Conservation (phyloP, 225 moss, liverwort and hornwort species). For the Pseudoscleropodium purum region DNA sequence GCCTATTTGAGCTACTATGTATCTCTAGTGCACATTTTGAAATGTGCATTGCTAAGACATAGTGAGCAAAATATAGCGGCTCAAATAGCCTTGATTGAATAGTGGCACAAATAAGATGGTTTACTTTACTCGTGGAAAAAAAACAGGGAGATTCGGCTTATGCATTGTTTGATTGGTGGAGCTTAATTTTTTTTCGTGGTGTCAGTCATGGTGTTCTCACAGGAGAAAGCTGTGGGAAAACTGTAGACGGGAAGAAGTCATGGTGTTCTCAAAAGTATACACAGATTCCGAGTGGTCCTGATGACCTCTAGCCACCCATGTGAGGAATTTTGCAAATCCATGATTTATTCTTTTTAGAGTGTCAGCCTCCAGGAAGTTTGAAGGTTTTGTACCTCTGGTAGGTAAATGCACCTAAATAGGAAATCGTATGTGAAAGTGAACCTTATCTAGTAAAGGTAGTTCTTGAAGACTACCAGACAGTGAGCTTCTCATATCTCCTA, state of each 20-base stretch:
- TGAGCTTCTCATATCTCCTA: background rate
- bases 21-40: background rate
- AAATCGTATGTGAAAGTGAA: background rate
- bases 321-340: background rate
- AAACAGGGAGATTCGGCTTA: background rate
- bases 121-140: background rate
- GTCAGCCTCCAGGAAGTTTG: background rate
- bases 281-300: background rate
- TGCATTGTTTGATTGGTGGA: background rate
- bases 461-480: background rate
- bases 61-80: background rate
- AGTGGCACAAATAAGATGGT: no score
- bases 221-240: background rate
- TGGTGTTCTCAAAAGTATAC: background rate
- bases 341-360: background rate
- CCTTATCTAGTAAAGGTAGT: background rate
- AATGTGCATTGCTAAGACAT: background rate
- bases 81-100: background rate
- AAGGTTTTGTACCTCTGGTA: background rate
- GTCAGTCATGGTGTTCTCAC: background rate
- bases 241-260: background rate
- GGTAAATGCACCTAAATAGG: background rate
- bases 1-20: background rate
- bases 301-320: background rate
- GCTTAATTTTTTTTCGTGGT: background rate